Conservation (phyloP, 169 alveolate genomes). For the Eimeria tenella region DNA sequence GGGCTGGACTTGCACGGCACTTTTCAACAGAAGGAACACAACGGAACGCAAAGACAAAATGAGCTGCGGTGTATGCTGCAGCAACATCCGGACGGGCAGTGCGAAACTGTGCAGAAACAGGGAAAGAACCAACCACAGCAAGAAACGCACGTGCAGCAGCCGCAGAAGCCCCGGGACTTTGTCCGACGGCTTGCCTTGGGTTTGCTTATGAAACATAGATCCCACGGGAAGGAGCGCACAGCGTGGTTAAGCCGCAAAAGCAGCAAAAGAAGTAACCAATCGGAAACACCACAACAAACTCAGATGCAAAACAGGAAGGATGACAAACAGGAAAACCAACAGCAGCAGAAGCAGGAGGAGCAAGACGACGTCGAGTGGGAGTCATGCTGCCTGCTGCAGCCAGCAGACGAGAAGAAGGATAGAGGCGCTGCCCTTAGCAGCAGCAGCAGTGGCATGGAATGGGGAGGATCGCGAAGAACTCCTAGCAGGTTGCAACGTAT, state of each 20-base stretch:
- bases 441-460: constrained; percentile 6
- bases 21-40: background rate
- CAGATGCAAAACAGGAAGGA: background rate
- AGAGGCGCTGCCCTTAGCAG: background rate
- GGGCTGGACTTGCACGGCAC: background rate
- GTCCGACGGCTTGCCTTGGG: constrained; percentile 63
- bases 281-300: background rate
- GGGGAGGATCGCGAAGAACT: constrained; percentile 9
- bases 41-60: background rate
- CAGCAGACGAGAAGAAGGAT: constrained; percentile 59
- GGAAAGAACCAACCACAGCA: background rate
- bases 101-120: background rate
- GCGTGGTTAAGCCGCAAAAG: constrained; percentile 18
- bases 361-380: constrained; percentile 56
- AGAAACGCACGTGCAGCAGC: constrained; percentile 11
- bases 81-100: constrained; percentile 2
- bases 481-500: constrained; percentile 55
- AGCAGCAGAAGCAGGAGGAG: constrained; percentile 13
- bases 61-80: constrained; percentile 23
- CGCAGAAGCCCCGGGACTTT: constrained; percentile 37
- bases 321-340: background rate
- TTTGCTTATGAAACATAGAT: constrained; percentile 13
- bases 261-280: background rate
- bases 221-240: constrained; percentile 14
- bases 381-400: constrained; percentile 58